Conservation (phyloP, 164 flowering plant species). For the Hamamelis virginiana region DNA sequence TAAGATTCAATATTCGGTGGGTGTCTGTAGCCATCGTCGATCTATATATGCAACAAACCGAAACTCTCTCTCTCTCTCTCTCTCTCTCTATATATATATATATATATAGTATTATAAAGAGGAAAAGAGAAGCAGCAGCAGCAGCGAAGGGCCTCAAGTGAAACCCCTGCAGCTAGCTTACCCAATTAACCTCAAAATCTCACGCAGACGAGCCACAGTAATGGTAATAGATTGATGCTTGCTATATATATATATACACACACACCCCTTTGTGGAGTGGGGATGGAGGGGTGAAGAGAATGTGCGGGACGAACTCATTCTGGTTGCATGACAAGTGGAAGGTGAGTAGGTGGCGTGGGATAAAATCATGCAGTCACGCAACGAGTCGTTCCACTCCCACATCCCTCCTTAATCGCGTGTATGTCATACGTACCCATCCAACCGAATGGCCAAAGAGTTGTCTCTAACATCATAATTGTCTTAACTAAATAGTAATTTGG, state of each 20-base stretch:
- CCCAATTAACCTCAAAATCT: too few species aligned
- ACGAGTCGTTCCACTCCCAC: constrained; percentile 6
- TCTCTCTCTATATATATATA: too few species aligned
- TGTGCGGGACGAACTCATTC: constrained; percentile 21
- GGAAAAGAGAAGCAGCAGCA: neutral
- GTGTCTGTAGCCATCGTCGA: constrained; percentile 14
- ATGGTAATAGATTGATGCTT: too few species aligned
- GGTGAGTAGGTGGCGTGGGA: constrained; percentile 35
- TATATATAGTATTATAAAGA: too few species aligned
- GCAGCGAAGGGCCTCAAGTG: neutral
- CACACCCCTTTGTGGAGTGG: too few species aligned
- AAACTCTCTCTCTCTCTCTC: neutral
- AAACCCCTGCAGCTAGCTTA: constrained; percentile 20
- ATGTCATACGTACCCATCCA: too few species aligned
- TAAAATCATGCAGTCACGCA: constrained; percentile 23
- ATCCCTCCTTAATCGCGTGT: neutral
- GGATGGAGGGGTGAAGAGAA: neutral
- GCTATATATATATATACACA: constrained; percentile 1
- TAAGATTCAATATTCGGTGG: constrained; percentile 16
- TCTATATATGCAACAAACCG: too few species aligned
- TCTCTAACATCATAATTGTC: too few species aligned
- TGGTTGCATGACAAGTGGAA: constrained; percentile 32
- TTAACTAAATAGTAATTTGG: too few species aligned
- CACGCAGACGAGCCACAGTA: too few species aligned
- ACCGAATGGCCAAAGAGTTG: too few species aligned